Percentiles rank a stretch among this genome's conserved stretches.
These are phyloP conservation scores for Moesziomyces parantarcticus DNA, from an alignment of 1,284 basidiomycete genomes.

Conservation along the genomic window DNA sequence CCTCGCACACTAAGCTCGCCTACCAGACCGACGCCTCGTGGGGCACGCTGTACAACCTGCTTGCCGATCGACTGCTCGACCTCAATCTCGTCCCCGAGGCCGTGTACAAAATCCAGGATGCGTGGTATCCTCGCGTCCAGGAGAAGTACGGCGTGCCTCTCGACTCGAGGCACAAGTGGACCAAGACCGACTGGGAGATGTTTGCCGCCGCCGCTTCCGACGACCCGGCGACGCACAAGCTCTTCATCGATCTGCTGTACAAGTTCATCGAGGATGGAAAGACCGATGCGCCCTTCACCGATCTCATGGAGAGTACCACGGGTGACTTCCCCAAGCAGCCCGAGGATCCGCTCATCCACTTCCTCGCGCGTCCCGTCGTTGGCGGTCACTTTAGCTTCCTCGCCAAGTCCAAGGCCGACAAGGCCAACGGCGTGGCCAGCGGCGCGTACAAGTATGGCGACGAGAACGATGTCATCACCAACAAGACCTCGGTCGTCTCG, in stretches of 20 bases:
- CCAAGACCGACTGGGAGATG: conserved; percentile 68
- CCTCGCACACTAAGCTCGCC: conserved; percentile 66
- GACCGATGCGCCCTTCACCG: conserved; percentile 67
- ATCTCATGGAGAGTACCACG: conserved; percentile 61
- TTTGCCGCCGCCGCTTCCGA: conserved; percentile 64
- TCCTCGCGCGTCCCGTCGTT: conserved; percentile 66
- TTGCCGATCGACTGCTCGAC: conserved; percentile 65
- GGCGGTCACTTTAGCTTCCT: conserved; percentile 67
- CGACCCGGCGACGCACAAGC: conserved; percentile 47
- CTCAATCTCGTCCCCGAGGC: conserved; percentile 61
- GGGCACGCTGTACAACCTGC: conserved; percentile 67
- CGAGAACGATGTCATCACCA: conserved; percentile 39
- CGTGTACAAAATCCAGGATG: conserved; percentile 66
- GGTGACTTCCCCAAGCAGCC: conserved; percentile 50
- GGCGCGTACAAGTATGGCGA: conserved; percentile 40
- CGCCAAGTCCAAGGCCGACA: conserved; percentile 64
- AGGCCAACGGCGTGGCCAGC: conserved; percentile 56
- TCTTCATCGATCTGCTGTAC: conserved; percentile 64
- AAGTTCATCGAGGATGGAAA: conserved; percentile 58
- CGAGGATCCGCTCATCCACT: conserved; percentile 63
- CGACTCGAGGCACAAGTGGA: conserved; percentile 66
- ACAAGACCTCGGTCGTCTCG: conserved; percentile 1
- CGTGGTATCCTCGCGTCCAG: conserved; percentile 58
- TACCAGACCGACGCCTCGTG: conserved; percentile 67
- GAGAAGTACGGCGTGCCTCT: conserved; percentile 66